Conservation (phyloP, 169 alveolate species). For the Haemoproteus tartakovskyi region DNA sequence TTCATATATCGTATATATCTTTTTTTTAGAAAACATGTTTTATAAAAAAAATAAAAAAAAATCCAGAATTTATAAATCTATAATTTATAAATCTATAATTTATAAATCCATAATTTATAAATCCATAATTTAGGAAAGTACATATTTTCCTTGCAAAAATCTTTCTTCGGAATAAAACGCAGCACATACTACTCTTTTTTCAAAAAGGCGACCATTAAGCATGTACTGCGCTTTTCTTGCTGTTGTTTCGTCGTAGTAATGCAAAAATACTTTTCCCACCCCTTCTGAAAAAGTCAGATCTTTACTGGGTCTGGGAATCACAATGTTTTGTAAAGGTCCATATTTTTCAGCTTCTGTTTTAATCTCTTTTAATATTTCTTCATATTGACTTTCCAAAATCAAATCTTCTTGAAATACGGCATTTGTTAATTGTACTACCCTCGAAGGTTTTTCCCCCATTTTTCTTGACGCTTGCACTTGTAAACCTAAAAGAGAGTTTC, state of each 20-base stretch:
- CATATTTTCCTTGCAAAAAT: slow-evolving; percentile 78
- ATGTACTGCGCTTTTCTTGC: slow-evolving; percentile 86
- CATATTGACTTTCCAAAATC: slow-evolving; percentile 78
- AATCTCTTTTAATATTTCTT: slow-evolving; percentile 76
- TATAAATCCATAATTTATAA: no score
- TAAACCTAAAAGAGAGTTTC: slow-evolving; percentile 81
- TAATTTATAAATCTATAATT: no score
- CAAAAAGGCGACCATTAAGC: slow-evolving; percentile 86
- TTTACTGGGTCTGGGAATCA: slow-evolving; percentile 80
- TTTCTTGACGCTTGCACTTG: slow-evolving; percentile 85
- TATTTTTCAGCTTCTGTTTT: slow-evolving; percentile 83
- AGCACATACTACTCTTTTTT: slow-evolving; percentile 87
- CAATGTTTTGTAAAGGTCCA: slow-evolving; percentile 84
- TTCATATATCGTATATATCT: no score
- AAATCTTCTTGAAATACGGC: slow-evolving; percentile 86
- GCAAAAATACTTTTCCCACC: slow-evolving; percentile 83
- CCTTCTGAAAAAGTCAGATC: slow-evolving; percentile 81
- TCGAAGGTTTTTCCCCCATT: slow-evolving; percentile 81
- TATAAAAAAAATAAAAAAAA: no score
- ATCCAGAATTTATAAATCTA: no score
- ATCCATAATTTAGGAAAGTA: slow-evolving; percentile 74
- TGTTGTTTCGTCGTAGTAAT: slow-evolving; percentile 77
- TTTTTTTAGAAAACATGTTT: no score
- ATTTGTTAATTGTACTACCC: slow-evolving; percentile 85
- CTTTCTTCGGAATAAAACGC: slow-evolving; percentile 86